These are phyloP conservation scores for Sporobolomyces phaffii DNA, from an alignment of 768 basidiomycete genomes.

Conservation along the genomic window DNA sequence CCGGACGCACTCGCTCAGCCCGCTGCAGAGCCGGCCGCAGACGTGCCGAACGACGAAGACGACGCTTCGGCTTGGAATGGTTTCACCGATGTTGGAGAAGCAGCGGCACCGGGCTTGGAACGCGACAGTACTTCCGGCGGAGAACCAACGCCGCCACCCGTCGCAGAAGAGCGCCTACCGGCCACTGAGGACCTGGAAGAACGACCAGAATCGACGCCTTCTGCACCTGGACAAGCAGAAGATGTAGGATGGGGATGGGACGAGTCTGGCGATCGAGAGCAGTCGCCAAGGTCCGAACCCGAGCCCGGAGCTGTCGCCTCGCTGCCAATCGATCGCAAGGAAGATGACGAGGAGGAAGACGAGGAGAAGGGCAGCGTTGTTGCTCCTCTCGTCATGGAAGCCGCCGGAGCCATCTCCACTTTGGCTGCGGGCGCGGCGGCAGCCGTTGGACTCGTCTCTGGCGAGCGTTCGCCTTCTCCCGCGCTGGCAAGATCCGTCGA, in stretches of 20 bases:
- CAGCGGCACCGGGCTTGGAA: too few relatives aligned
- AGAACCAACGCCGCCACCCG: too few relatives aligned
- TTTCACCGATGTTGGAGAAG: too few relatives aligned
- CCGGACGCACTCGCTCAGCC: background rate
- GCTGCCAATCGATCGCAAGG: background rate
- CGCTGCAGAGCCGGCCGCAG: background rate
- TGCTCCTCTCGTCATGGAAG: background rate
- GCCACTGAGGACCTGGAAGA: too few relatives aligned
- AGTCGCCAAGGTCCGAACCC: background rate
- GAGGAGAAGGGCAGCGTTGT: background rate
- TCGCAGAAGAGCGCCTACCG: too few relatives aligned
- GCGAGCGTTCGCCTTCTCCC: background rate
- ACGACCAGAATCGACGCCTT: too few relatives aligned
- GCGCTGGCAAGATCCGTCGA: background rate
- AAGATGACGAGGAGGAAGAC: background rate
- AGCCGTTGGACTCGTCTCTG: background rate
- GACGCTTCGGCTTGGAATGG: too few relatives aligned
- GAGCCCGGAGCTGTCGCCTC: background rate
- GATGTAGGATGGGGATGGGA: slow-evolving; percentile 21
- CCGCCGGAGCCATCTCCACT: background rate
- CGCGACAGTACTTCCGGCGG: too few relatives aligned
- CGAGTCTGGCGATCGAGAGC: background rate
- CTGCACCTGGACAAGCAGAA: background rate
- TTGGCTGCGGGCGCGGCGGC: background rate
- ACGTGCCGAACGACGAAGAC: background rate